Conservation (phyloP, 1,284 basidiomycete species). For the Ganoderma multipileum region DNA sequence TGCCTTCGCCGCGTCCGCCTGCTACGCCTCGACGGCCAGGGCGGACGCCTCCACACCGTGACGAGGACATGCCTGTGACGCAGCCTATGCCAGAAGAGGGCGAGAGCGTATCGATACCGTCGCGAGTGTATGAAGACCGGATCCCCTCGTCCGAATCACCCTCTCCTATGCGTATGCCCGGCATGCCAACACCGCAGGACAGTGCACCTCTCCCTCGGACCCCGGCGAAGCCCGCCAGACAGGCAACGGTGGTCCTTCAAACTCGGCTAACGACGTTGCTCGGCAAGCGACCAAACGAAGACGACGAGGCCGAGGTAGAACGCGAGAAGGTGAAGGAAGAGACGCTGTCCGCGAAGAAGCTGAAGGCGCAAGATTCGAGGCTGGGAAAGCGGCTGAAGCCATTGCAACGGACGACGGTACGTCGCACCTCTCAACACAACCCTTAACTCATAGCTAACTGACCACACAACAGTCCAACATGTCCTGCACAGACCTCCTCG, state of each 20-base stretch:
- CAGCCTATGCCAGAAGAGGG: not conserved
- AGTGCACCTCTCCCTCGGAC: constrained; percentile 25
- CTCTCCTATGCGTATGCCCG: constrained; percentile 53
- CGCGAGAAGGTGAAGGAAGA: constrained; percentile 43
- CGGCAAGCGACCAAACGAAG: constrained; percentile 61
- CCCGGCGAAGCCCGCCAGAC: constrained; percentile 44
- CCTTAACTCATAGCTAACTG: not conserved
- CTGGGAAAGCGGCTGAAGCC: constrained; percentile 52
- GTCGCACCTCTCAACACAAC: constrained; percentile 7
- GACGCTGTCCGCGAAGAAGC: constrained; percentile 9
- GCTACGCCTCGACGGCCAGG: not conserved
- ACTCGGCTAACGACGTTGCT: constrained; percentile 70
- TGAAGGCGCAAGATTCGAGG: constrained; percentile 26
- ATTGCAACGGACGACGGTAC: constrained; percentile 51
- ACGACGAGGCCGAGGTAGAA: constrained; percentile 36
- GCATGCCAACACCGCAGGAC: constrained; percentile 4
- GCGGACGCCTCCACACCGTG: not conserved
- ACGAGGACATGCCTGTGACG: not conserved
- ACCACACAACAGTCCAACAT: not conserved
- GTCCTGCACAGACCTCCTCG: constrained; percentile 6
- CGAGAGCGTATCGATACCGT: constrained; percentile 21
- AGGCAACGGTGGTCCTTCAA: constrained; percentile 59
- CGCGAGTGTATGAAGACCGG: constrained; percentile 29
- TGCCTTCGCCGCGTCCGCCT: not conserved
- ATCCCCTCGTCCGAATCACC: constrained; percentile 65